Evolutionary conservation across 1,284 basidiomycete species (phyloP).

Genomic region (Sutorius eximius): DNA sequence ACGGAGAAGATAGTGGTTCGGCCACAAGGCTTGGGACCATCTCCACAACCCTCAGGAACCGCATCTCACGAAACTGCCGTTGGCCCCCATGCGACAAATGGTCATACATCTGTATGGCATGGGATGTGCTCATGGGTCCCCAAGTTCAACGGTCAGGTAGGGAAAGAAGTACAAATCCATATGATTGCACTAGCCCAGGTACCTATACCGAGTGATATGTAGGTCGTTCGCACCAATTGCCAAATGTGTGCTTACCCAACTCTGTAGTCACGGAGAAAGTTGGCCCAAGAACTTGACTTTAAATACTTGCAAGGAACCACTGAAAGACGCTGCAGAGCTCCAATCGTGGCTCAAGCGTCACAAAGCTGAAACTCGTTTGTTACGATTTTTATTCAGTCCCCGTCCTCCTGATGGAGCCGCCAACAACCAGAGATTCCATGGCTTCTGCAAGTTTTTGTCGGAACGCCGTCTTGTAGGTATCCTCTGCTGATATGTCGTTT

Average conservation of each 20-base stretch:
- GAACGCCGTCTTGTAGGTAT: conserved; percentile 46
- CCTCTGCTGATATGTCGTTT: conserved; percentile 1
- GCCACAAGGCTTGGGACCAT: conserved; percentile 10
- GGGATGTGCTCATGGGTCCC: conserved; percentile 53
- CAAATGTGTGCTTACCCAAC: conserved; percentile 2
- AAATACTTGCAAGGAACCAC: conserved; percentile 42
- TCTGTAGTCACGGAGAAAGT: conserved; percentile 45
- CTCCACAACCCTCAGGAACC: conserved; percentile 11
- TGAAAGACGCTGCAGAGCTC: conserved; percentile 43
- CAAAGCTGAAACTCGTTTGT: conserved; percentile 34
- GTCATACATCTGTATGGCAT: conserved; percentile 41
- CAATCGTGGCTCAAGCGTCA: conserved; percentile 49
- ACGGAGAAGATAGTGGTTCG: conserved; percentile 40
- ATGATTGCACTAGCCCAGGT: conserved; percentile 35
- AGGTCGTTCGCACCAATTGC: conserved; percentile 11
- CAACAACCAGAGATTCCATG: conserved; percentile 43
- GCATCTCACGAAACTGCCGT: conserved; percentile 12
- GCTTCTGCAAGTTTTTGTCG: conserved; percentile 43
- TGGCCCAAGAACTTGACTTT: conserved; percentile 56
- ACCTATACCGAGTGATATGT: conserved; percentile 35
- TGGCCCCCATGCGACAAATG: conserved; percentile 4
- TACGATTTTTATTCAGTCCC: conserved; percentile 33
- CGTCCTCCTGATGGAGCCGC: conserved; percentile 27
- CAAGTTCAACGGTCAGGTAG: conserved; percentile 38
- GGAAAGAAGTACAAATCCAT: conserved; percentile 46